These are phyloP conservation scores for Phytophthora meadii DNA, from an alignment of 352 stramenopile genomes.

Conservation along the genomic window DNA sequence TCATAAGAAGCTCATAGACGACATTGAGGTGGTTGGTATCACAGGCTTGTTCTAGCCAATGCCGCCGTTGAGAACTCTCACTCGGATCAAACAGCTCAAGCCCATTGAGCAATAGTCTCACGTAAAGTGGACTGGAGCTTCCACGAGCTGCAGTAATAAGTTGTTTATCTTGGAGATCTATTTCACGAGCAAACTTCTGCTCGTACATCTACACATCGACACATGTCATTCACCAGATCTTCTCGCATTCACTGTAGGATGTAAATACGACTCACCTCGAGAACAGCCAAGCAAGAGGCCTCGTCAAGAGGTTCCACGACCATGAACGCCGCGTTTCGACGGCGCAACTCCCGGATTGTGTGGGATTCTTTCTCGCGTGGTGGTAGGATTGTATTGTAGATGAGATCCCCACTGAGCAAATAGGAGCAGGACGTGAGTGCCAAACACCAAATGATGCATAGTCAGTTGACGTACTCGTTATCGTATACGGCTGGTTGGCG, in stretches of 20 bases:
- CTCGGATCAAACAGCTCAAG: constrained; percentile 60
- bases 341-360: constrained; percentile 75
- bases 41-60: constrained; percentile 57
- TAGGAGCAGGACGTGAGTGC: constrained; percentile 2
- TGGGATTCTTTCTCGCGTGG: constrained; percentile 60
- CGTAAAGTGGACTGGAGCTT: constrained; percentile 74
- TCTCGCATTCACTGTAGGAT: neutral
- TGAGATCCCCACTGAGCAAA: constrained; percentile 57
- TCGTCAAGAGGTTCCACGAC: constrained; percentile 76
- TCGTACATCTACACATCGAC: constrained; percentile 43
- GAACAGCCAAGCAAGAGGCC: constrained; percentile 59
- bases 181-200: constrained; percentile 19
- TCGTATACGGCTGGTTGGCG: constrained; percentile 72
- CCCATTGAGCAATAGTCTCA: constrained; percentile 68
- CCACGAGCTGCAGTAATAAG: constrained; percentile 51
- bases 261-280: constrained; percentile 41
- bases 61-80: constrained; percentile 28
- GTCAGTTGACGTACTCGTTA: constrained; percentile 48
- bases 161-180: constrained; percentile 53
- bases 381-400: constrained; percentile 67
- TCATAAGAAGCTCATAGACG: constrained; percentile 75
- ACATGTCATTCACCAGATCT: neutral
- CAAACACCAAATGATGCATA: neutral
- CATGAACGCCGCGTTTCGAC: constrained; percentile 69
- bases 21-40: constrained; percentile 50